phyloP scores from a whole-genome alignment of 2,329 filamentous ascomycete species.

The Nemania sp. region DNA sequence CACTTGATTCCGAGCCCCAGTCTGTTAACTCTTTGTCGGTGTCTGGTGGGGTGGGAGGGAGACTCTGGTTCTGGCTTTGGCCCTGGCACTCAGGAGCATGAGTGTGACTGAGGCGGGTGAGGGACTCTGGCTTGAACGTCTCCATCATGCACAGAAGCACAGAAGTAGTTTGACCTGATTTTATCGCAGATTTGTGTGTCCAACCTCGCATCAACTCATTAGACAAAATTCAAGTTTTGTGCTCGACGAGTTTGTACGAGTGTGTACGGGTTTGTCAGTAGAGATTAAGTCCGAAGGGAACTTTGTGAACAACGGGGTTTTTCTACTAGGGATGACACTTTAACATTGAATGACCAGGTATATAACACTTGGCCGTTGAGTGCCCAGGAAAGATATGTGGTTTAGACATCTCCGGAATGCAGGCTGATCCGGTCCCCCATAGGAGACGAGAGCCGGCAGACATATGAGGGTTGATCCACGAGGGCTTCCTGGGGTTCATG shows the following conservation, averaged over 20 bases:
- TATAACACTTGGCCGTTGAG: no score
- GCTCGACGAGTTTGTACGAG: no score
- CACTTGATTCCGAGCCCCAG: constrained; percentile 40
- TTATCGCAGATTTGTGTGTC: background rate
- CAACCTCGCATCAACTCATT: background rate
- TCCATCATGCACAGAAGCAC: constrained; percentile 19
- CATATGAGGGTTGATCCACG: background rate
- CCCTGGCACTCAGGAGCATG: background rate
- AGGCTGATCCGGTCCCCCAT: constrained; percentile 5
- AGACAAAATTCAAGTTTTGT: background rate
- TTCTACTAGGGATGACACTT: background rate
- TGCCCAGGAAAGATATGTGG: background rate
- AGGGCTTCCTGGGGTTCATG: background rate
- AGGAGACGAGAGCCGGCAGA: background rate
- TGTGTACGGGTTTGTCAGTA: background rate
- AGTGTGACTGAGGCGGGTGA: background rate
- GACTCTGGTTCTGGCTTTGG: constrained; percentile 22
- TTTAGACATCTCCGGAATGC: constrained; percentile 17
- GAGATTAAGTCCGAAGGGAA: background rate
- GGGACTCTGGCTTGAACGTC: background rate
- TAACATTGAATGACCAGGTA: no score
- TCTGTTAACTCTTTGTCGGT: constrained; percentile 46
- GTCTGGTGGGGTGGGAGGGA: constrained; percentile 48
- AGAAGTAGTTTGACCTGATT: background rate
- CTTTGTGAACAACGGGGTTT: background rate